Evolutionary conservation across 169 alveolate genomes (phyloP).

Genomic region (Plasmodium gonderi): DNA sequence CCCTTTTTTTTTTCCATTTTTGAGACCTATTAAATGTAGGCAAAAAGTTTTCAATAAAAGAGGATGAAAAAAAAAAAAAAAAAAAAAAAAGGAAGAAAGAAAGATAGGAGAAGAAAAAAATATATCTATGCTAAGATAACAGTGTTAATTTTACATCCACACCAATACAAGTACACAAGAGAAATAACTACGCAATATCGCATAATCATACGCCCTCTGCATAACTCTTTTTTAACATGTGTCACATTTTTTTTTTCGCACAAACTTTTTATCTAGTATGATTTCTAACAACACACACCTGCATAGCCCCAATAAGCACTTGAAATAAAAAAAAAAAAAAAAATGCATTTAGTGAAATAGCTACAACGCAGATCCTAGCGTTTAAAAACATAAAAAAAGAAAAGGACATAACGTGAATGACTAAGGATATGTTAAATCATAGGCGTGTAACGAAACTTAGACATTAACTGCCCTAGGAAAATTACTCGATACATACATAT

Average conservation of each 20-base stretch:
- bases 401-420: neutral
- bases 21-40: too few species aligned
- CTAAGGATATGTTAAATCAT: neutral
- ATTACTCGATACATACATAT: neutral
- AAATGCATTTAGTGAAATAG: neutral
- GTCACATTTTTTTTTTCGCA: neutral
- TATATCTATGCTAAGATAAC: neutral
- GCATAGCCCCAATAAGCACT: neutral
- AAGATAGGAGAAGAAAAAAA: neutral
- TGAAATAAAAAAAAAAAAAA: neutral
- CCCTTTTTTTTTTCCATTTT: too few species aligned
- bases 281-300: slow-evolving; percentile 4
- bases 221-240: neutral
- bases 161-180: neutral
- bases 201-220: neutral
- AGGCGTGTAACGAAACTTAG: too few species aligned
- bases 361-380: neutral
- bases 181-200: neutral
- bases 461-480: too few species aligned
- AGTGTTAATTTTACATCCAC: neutral
- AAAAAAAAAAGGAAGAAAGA: too few species aligned
- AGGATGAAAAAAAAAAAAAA: neutral
- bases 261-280: neutral
- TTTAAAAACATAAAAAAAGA: neutral
- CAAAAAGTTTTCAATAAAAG: neutral